Evolutionary conservation across 371 early-diverging fungal genomes (phyloP), one percentile per base, ranked within the genome.

Genomic region (Parasitella parasitica): DNA sequence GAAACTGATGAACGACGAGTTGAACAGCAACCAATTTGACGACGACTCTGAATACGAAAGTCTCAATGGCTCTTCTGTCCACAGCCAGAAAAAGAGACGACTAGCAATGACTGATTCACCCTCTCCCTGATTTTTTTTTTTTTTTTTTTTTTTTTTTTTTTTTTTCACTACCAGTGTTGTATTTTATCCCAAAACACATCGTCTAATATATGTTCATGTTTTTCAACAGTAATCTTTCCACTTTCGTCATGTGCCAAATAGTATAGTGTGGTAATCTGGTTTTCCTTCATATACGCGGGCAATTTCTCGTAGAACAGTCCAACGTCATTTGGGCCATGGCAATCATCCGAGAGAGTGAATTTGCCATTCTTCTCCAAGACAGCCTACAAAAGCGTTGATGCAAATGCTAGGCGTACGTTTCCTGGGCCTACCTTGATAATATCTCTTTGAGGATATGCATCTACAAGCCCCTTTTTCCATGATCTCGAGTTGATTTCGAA

Each of bases 401-500:
- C n/a, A n/a, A n/a, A n/a, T n/a, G n/a, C n/a, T n/a, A n/a, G n/a
- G n/a, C n/a, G n/a, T 8, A 6, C 37, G 16, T 8, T 18, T 20
- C 20, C 2, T 39, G 32, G 11, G 11, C 3, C 35, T 62, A 91
- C 89, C 80, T 87, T 62, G n/a, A 95, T 70, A 37, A 97, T 86
- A 55, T 91, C 90, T 30, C 85, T 72, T 53, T 85, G 86, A 36
- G 98, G 98, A 71, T 97, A 97, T 4, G 97, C 93, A 60, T 86
- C 84, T 12, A 61, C 53, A n/a, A 95, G 78, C 0, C 90, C 89
- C 72, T 96, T 96, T 65, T 95, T 95, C 91, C 90, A 96, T 30
- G 93, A 94, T 6, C 94, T 76, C 22, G 94, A 84, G 74, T 97
- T 98, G 76, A 98, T 85, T 67, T 98, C 98, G 61, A 98, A 92